phyloP scores from a whole-genome alignment of 148 eudicot genomes.

The Vaccinium corymbosum region DNA sequence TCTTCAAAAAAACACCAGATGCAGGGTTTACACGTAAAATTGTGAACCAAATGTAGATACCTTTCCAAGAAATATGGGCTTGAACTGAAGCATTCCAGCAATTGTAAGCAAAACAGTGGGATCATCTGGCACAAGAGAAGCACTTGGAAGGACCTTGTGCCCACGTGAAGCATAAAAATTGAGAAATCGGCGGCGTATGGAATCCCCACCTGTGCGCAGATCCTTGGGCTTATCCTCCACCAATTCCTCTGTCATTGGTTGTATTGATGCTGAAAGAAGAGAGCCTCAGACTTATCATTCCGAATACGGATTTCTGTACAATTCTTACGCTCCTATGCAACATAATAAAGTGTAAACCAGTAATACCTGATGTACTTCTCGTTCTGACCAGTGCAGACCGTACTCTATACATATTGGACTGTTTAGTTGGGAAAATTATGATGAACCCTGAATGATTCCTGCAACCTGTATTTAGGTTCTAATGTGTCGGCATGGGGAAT shows the following conservation, averaged over 20 bases:
- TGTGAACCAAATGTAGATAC: slow-evolving; percentile 27
- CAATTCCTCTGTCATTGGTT: slow-evolving; percentile 59
- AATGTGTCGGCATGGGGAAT: background rate
- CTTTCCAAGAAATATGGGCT: slow-evolving; percentile 96
- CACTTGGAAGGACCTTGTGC: slow-evolving; percentile 84
- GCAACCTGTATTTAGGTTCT: slow-evolving; percentile 28
- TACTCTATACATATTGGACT: slow-evolving; percentile 18
- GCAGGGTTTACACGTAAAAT: background rate
- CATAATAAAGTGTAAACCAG: slow-evolving; percentile 23
- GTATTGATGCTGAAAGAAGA: slow-evolving; percentile 65
- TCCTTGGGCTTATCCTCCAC: slow-evolving; percentile 43
- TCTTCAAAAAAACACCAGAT: background rate
- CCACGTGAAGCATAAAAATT: slow-evolving; percentile 85
- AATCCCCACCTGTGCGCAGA: slow-evolving; percentile 56
- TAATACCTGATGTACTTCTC: slow-evolving; percentile 57
- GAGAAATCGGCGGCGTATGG: slow-evolving; percentile 74
- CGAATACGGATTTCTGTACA: slow-evolving; percentile 18
- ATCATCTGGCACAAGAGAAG: slow-evolving; percentile 98
- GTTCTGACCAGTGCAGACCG: slow-evolving; percentile 16
- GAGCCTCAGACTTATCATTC: slow-evolving; percentile 22
- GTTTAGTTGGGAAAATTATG: slow-evolving; percentile 24
- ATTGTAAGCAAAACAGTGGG: slow-evolving; percentile 94
- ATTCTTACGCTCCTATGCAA: slow-evolving; percentile 8
- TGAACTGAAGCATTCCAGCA: slow-evolving; percentile 99
- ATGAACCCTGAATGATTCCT: slow-evolving; percentile 31